Base-by-base conservation (phyloP, 1,139 yeast species). In the Candida sanyaensis region DNA sequence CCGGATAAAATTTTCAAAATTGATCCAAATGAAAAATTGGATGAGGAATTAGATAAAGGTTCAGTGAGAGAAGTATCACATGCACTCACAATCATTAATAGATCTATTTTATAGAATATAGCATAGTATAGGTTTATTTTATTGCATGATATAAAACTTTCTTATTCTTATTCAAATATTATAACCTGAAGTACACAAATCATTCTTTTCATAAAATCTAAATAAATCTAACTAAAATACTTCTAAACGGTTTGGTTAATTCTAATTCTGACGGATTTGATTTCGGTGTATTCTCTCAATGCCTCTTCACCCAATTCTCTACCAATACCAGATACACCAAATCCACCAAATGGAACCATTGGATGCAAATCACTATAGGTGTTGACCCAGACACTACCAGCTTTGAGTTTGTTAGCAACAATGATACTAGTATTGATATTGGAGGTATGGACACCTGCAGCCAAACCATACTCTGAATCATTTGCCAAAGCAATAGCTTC, bases 251-350 rank as follows among this genome's bases (percentile, higher is more conserved):
- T 23, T 26, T 32, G 41, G 13, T 34, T 10, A 21, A 36, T 13
- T 36, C 23, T 34, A 23, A 80, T 74, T 80, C 88, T 81, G 57
- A 87, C 92, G 51, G 95, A 88, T 80, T 88, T 88, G 61, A 75
- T 73, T 73, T 88, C 93, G 54, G 88, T 81, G 78, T 89, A 89
- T 80, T 85, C 86, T 58, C 84, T 88, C 60, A 89, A 79, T 45
- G 90, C 95, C 66, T 86, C 91, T 55, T 75, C 76, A 68, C 96
- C 96, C 85, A 89, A 83, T 78, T 89, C 96, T 74, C 96, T 86
- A 64, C 96, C 96, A 66, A 87, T 82, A 72, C 96, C 96, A 51
- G 95, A 86, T 71, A 84, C 83, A 65, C 85, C 85, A 80, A 74
- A 88, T 57, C 96, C 96, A 64, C 96, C 96, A 63, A 86, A 86